Evolutionary conservation across 2,329 filamentous ascomycete species (phyloP).

Genomic region (Alternaria burnsii): DNA sequence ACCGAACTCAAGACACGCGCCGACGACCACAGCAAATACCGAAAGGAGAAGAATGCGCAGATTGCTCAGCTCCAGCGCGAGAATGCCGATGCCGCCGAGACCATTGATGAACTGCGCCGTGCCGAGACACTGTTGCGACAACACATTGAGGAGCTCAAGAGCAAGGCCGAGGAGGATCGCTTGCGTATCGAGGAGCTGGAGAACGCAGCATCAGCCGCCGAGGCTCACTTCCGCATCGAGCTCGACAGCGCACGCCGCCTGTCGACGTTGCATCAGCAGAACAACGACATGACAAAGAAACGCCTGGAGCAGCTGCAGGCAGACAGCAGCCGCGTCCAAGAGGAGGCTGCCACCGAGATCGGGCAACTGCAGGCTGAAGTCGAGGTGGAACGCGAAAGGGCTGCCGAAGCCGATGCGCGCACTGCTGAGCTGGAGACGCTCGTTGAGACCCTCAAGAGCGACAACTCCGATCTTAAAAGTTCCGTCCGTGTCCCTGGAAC

Average conservation of each 20-base stretch:
- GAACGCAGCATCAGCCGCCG: conserved; percentile 80
- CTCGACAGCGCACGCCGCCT: conserved; percentile 82
- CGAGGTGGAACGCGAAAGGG: conserved; percentile 64
- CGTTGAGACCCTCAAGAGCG: conserved; percentile 67
- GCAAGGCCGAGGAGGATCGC: conserved; percentile 86
- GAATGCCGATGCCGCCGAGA: conserved; percentile 83
- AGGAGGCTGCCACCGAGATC: conserved; percentile 69
- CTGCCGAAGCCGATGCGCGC: conserved; percentile 68
- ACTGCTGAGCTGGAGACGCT: conserved; percentile 71
- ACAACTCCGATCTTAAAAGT: conserved; percentile 56
- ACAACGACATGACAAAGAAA: conserved; percentile 74
- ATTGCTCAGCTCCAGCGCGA: conserved; percentile 88
- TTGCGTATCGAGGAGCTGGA: conserved; percentile 84
- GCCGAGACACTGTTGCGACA: conserved; percentile 82
- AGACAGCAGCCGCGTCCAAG: conserved; percentile 69
- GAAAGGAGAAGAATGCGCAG: conserved; percentile 92
- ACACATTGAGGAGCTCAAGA: conserved; percentile 82
- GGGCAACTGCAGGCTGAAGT: conserved; percentile 60
- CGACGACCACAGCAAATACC: conserved; percentile 84
- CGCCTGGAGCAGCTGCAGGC: conserved; percentile 75
- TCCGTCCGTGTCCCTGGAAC: conserved; percentile 57
- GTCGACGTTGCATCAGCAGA: conserved; percentile 81
- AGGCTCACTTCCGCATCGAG: conserved; percentile 87
- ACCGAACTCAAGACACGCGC: conserved; percentile 89
- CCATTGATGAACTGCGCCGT: conserved; percentile 78